These are phyloP conservation scores for Colletotrichum sp. DNA, from an alignment of 2,329 filamentous ascomycete genomes.

Conservation along the genomic window DNA sequence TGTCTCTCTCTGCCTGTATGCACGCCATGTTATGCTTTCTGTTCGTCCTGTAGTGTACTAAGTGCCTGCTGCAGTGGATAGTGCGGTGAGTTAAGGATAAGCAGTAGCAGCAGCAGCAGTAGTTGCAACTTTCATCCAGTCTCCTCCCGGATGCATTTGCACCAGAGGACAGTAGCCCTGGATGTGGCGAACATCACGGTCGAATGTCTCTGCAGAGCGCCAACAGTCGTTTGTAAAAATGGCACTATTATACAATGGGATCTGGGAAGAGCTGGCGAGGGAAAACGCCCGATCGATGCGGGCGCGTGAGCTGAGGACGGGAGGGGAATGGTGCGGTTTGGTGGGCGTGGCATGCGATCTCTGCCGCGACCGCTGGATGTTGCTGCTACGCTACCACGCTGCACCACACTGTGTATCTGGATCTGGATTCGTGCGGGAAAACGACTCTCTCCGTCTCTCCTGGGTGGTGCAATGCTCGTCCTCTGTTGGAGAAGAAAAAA, in stretches of 20 bases:
- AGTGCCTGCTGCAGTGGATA: not conserved
- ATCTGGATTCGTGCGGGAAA: constrained; percentile 1
- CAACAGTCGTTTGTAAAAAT: not conserved
- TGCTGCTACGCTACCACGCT: not conserved
- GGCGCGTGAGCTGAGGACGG: constrained; percentile 18
- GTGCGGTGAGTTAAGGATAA: not conserved
- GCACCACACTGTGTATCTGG: not conserved
- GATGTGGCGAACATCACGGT: not conserved
- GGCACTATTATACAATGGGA: not conserved
- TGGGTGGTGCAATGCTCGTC: not conserved
- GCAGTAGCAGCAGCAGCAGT: not conserved
- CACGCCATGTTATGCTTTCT: not conserved
- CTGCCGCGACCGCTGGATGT: constrained; percentile 1
- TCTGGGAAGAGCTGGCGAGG: not conserved
- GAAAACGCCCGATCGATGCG: constrained; percentile 2
- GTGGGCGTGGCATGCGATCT: not conserved
- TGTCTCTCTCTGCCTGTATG: not conserved
- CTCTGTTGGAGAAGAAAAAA: not conserved
- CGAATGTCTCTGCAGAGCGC: not conserved
- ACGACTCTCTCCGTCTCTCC: not conserved
- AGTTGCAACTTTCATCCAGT: not conserved
- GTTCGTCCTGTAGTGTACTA: not conserved
- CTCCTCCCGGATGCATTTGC: not conserved
- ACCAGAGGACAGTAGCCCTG: not conserved
- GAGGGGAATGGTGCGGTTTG: constrained; percentile 11